Percentiles rank a stretch among this genome's conserved stretches.
phyloP scores from a whole-genome alignment of 2,329 filamentous ascomycete genomes.

The Pseudogymnoascus sp. region DNA sequence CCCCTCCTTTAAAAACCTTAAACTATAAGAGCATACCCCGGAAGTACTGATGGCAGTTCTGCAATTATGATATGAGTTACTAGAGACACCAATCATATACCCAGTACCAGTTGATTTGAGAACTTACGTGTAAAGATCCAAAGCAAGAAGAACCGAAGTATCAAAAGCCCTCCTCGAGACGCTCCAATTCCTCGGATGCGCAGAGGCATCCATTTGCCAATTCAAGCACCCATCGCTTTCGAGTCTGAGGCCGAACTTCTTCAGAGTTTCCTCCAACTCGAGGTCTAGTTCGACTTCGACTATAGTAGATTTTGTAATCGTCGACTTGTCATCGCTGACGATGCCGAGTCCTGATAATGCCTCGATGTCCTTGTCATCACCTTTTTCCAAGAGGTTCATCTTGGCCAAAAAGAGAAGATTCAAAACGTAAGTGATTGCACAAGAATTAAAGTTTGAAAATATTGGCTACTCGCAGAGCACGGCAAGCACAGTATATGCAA shows the following conservation, averaged over 20 bases:
- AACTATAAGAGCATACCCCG: constrained; percentile 12
- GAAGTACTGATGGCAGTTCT: constrained; percentile 19
- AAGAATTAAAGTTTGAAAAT: neutral
- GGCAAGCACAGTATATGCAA: neutral
- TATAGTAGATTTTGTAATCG: neutral
- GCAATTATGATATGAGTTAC: neutral
- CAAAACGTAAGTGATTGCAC: neutral
- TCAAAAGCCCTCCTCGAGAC: constrained; percentile 18
- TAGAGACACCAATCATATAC: neutral
- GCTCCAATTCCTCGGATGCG: constrained; percentile 19
- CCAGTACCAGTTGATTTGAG: neutral
- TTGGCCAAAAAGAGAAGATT: neutral
- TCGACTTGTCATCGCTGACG: neutral
- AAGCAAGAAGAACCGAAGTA: constrained; percentile 14
- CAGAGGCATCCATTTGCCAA: neutral
- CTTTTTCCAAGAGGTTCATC: neutral
- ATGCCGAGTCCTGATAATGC: neutral
- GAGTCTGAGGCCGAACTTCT: neutral
- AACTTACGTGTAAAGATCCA: constrained; percentile 23
- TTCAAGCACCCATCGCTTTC: neutral
- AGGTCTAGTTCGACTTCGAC: neutral
- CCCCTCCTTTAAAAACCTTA: neutral
- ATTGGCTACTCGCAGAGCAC: neutral
- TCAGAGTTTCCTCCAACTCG: neutral
- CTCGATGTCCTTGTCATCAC: neutral